Evolutionary conservation across 2,329 filamentous ascomycete genomes (phyloP).

Genomic region (Graphilbum fragrans): DNA sequence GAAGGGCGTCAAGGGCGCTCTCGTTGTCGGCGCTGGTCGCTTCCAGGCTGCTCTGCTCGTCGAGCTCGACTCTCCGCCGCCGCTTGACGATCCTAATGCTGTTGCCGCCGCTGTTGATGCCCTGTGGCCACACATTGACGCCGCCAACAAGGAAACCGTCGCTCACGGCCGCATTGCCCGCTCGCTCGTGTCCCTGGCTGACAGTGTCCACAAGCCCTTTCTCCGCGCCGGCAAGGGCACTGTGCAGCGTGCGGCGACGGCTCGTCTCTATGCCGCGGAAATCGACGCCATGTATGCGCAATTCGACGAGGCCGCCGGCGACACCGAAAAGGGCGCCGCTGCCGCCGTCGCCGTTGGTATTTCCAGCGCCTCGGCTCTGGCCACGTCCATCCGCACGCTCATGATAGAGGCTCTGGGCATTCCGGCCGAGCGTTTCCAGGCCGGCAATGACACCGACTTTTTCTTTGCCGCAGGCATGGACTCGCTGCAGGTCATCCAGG

Average conservation of each 20-base stretch:
- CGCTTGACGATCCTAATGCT: neutral
- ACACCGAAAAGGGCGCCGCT: no score
- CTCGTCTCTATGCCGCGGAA: constrained; percentile 18
- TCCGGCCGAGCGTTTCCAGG: no score
- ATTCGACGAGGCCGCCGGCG: no score
- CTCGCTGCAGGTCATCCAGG: constrained; percentile 27
- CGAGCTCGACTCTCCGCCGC: constrained; percentile 21
- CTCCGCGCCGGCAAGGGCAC: constrained; percentile 31
- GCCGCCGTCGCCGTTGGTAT: no score
- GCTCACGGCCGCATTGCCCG: constrained; percentile 32
- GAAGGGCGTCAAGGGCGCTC: constrained; percentile 24
- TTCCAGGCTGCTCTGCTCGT: constrained; percentile 36
- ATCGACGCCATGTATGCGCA: neutral
- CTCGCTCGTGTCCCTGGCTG: constrained; percentile 24
- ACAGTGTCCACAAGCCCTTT: constrained; percentile 27
- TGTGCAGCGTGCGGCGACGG: constrained; percentile 22
- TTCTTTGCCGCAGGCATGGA: constrained; percentile 19
- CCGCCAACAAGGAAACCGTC: constrained; percentile 29
- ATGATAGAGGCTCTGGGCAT: no score
- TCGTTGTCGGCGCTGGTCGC: constrained; percentile 31
- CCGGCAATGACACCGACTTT: no score
- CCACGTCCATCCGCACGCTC: constrained; percentile 18
- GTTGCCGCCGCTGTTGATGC: constrained; percentile 22
- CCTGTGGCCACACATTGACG: constrained; percentile 29
- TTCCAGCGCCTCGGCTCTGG: constrained; percentile 13